Conservation (phyloP, 2,329 filamentous ascomycete genomes). For the Ascochyta clinopodiicola region DNA sequence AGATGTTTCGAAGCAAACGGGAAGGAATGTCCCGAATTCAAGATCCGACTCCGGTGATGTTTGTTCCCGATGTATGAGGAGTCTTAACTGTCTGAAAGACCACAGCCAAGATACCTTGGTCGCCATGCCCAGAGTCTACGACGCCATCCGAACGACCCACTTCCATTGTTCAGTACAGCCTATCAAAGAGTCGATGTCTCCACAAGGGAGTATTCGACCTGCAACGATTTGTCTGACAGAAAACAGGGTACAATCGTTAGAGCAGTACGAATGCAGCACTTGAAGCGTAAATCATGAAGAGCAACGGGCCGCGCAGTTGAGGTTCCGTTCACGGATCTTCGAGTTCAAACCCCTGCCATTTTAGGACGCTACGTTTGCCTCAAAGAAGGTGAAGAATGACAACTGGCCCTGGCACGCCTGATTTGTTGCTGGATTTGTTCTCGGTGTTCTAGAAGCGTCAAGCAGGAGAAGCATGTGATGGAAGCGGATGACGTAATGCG, state of each 20-base stretch:
- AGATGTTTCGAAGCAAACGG: constrained; percentile 12
- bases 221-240: neutral
- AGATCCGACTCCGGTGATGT: neutral
- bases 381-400: neutral
- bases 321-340: neutral
- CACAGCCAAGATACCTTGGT: constrained; percentile 20
- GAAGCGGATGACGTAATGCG: constrained; percentile 11
- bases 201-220: neutral
- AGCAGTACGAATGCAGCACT: constrained; percentile 2
- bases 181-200: neutral
- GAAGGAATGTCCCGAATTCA: neutral
- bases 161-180: neutral
- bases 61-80: constrained; percentile 5
- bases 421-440: neutral
- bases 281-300: neutral
- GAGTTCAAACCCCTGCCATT: neutral
- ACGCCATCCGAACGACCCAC: neutral
- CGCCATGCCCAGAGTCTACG: constrained; percentile 1
- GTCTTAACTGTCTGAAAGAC: constrained; percentile 15
- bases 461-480: constrained; percentile 4
- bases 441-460: neutral
- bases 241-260: constrained; percentile 4
- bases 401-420: neutral
- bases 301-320: neutral
- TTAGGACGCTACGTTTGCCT: neutral